Base-by-base conservation (phyloP, 345 rosid genomes). In the Tarenaya hassleriana region DNA sequence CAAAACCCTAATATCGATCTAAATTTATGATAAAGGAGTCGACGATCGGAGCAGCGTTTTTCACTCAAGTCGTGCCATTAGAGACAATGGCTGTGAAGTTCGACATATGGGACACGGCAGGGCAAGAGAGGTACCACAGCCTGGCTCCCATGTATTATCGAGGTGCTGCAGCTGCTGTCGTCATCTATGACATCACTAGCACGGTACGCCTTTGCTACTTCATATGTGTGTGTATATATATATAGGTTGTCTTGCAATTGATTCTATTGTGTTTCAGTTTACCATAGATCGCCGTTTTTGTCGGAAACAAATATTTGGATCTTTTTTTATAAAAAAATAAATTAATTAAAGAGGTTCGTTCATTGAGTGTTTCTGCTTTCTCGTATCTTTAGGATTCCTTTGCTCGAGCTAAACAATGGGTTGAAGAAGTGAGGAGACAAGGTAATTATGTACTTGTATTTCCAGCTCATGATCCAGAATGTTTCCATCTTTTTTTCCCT, bases 91-190 rank as follows among this genome's bases (percentile, higher is more conserved):
- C 84, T 15, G 49, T 84, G 44, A 84, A 84, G 62, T 85, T 85
- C 67, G 95, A 85, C 50, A 75, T 82, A 70, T 85, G 95, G 89
- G 89, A 85, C 64, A 82, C 86, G 0, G 89, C 95, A 14, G 95
- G 89, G 31, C 95, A 85, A 70, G 95, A 85, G 61, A 61, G 95
- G 32, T 85, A 85, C 64, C 83, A 82, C 60, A 82, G 95, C 67
- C 74, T 85, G 73, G 89, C 95, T 61, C 95, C 95, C 1, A 82
- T 85, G 86, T 85, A 85, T 62, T 85, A 82, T 41, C 86, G 89
- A 0, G 89, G 95, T 29, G 89, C 95, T 16, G 86, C 95, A 16
- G 89, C 83, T 18, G 95, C 95, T 58, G 81, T 82, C 41, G 89
- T 82, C 64, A 84, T 79, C 45, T 79, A 85, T 51, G 95, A 82